A percentile compares a stretch with the other conserved stretches of the same genome.
Conservation (phyloP, 441 rosid genomes). For the Metrosideros polymorpha region DNA sequence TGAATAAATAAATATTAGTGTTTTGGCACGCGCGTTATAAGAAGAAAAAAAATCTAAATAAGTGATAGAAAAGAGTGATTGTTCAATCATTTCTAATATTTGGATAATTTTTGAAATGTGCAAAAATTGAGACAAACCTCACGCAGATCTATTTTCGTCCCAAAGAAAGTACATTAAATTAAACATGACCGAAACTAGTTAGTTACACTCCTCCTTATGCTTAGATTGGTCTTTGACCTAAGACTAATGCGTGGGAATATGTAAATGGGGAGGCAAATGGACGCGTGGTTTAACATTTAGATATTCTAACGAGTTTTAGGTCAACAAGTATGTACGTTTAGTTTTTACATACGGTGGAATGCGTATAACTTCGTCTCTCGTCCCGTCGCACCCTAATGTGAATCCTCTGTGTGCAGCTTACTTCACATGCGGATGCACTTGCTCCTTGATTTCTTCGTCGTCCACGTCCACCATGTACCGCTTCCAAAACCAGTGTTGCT, state of each 20-base stretch:
- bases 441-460: neutral
- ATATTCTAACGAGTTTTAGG: neutral
- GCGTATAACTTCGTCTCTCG: neutral
- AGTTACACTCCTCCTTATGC: neutral
- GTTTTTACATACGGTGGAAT: neutral
- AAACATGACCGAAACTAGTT: neutral
- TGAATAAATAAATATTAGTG: neutral
- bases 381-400: neutral
- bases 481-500: conserved; percentile 1
- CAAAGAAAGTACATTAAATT: neutral
- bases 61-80: neutral
- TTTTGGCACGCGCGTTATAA: no score
- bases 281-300: no score
- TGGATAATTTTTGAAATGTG: neutral
- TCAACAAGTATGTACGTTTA: neutral
- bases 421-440: neutral
- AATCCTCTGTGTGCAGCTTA: neutral
- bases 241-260: neutral
- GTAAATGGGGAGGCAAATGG: neutral
- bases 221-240: neutral
- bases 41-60: neutral
- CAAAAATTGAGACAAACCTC: neutral
- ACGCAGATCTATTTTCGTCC: neutral
- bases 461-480: neutral
- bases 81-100: neutral